Evolutionary conservation across 2,329 filamentous ascomycete species (phyloP), one percentile per base, ranked within the genome.

Genomic region (Phialophora chinensis): DNA sequence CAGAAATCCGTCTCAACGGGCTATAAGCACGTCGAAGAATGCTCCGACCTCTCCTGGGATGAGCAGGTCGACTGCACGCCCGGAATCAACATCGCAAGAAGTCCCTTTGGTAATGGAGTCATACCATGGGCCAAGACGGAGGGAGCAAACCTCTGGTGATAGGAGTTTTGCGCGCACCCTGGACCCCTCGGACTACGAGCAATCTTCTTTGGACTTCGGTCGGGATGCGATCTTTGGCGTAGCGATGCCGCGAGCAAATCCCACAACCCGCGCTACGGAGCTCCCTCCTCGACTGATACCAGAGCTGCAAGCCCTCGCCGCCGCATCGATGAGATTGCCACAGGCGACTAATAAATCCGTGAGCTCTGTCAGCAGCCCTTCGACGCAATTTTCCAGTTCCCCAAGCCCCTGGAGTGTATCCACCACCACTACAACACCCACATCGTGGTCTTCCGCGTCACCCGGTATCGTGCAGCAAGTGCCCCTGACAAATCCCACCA

Each of bases 401-500:
- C 67, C 70, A 35, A 71, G 70, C 42, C 70, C 71, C 6, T 73
- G 72, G 72, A 72, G 72, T 64, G 65, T 64, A 42, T 70, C 68
- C 33, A 72, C 71, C 11, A 66, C 69, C n/a, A 71, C 71, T 12
- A 83, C 82, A 5, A 84, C 82, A 4, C 82, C 82, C 1, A 83
- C 81, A 14, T 82, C 82, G 2, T 72, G 83, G 65, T 83, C 81
- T 11, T 84, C 82, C 12, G 80, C 81, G 65, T 84, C 82, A 4
- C 82, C 82, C 4, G 80, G 80, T 6, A 77, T 82, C 61, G 73
- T 78, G 44, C 76, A 79, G 20, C 75, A 80, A n/a, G 73, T 74
- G 63, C 69, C 6, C 17, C 42, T 52, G 23, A 66, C 59, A 50
- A 65, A 52, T 25, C 50, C 61, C 8, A 62, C 55, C 17, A 71